Evolutionary conservation across 2,329 filamentous ascomycete species (phyloP).

Genomic region (Talaromyces piceae): DNA sequence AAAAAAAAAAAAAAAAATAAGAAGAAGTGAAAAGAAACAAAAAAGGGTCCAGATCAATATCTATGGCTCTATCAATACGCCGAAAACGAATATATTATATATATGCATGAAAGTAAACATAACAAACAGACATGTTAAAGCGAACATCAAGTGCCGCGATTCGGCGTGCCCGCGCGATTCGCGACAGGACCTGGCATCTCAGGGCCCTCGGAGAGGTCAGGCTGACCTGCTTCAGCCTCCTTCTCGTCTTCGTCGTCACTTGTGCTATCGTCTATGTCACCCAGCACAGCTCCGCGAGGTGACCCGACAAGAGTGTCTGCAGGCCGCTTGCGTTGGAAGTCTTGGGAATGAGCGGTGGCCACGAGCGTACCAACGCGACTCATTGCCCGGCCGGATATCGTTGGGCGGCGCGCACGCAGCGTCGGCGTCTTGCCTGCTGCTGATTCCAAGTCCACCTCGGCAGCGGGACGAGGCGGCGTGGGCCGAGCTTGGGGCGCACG

Average conservation of each 20-base stretch:
- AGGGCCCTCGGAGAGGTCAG: background rate
- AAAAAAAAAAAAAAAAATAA: too few species aligned
- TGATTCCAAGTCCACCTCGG: constrained; percentile 21
- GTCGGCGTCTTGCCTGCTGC: constrained; percentile 20
- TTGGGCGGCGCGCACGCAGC: constrained; percentile 21
- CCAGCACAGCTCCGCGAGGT: constrained; percentile 27
- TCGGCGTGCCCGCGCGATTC: background rate
- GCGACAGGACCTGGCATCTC: constrained; percentile 4
- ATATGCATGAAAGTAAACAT: constrained; percentile 2
- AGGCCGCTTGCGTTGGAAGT: constrained; percentile 75
- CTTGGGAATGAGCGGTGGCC: constrained; percentile 76
- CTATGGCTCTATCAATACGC: background rate
- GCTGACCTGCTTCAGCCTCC: constrained; percentile 18
- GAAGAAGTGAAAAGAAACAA: too few species aligned
- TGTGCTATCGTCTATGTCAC: constrained; percentile 31
- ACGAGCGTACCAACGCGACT: constrained; percentile 60
- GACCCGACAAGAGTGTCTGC: constrained; percentile 37
- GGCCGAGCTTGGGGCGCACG: background rate
- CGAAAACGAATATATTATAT: constrained; percentile 2
- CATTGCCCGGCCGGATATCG: constrained; percentile 28
- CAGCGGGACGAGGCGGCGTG: constrained; percentile 6
- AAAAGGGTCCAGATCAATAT: too few species aligned
- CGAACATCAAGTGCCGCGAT: background rate
- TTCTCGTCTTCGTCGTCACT: constrained; percentile 30
- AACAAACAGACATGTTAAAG: background rate